Evolutionary conservation across 2,329 filamentous ascomycete species (phyloP).

Genomic region (Fusarium transvaalense): DNA sequence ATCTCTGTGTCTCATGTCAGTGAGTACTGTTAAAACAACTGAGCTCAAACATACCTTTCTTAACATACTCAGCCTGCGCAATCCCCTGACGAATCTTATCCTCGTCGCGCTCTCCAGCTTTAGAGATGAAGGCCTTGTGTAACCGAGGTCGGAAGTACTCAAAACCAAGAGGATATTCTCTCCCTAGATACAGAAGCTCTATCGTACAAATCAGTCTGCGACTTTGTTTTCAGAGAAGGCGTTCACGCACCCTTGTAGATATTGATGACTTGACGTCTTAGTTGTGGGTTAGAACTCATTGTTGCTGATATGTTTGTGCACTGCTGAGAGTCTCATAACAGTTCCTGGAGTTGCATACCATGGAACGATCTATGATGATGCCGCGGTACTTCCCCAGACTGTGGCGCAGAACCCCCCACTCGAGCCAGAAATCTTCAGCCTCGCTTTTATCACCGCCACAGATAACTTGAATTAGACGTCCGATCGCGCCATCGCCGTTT

Average conservation of each 20-base stretch:
- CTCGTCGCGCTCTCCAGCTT: conserved; percentile 77
- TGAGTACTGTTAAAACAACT: background rate
- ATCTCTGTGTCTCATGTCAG: conserved; percentile 71
- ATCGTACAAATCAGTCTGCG: background rate
- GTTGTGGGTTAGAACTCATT: conserved; percentile 62
- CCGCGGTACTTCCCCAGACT: conserved; percentile 19
- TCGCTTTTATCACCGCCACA: conserved; percentile 39
- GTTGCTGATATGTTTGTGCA: conserved; percentile 14
- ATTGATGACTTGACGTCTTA: conserved; percentile 82
- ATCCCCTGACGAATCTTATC: conserved; percentile 82
- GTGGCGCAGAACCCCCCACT: conserved; percentile 34
- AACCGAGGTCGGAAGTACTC: conserved; percentile 83
- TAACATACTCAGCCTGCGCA: conserved; percentile 84
- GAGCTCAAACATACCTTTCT: conserved; percentile 74
- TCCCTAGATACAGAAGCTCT: conserved; percentile 88
- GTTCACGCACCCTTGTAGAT: conserved; percentile 82
- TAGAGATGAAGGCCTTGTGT: conserved; percentile 86
- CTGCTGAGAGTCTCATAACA: background rate
- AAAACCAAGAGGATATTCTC: conserved; percentile 87
- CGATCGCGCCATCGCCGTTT: background rate
- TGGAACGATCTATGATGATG: conserved; percentile 34
- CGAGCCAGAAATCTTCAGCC: conserved; percentile 4
- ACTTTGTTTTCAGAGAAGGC: background rate
- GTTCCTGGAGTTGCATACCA: background rate
- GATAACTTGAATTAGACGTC: background rate